Percentiles rank a stretch among this genome's conserved stretches.
Conservation (phyloP, 768 basidiomycete species). For the Boletus edulis region DNA sequence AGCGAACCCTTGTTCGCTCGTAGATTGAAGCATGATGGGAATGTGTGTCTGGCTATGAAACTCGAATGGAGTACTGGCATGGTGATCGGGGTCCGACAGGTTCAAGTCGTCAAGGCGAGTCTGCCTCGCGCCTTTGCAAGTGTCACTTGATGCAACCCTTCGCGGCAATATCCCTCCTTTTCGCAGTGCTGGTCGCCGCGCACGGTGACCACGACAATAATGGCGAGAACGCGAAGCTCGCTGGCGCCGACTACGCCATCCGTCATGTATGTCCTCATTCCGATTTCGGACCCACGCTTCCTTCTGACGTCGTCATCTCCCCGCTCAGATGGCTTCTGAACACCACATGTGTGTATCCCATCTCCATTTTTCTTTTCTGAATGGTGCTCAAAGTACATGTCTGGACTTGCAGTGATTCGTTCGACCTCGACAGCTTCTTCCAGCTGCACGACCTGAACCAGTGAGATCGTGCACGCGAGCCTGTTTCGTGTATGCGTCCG, state of each 20-base stretch:
- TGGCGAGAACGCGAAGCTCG: slow-evolving; percentile 57
- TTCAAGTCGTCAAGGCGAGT: background rate
- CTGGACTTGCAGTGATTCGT: slow-evolving; percentile 60
- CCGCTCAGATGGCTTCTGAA: slow-evolving; percentile 76
- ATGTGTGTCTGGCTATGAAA: too few relatives aligned
- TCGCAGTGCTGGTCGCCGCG: slow-evolving; percentile 34
- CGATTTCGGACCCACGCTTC: slow-evolving; percentile 3
- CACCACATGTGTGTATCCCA: slow-evolving; percentile 69
- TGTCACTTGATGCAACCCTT: slow-evolving; percentile 44
- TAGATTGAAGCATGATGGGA: too few relatives aligned
- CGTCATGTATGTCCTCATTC: slow-evolving; percentile 71
- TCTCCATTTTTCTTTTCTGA: background rate
- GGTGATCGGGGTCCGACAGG: slow-evolving; percentile 23
- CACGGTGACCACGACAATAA: slow-evolving; percentile 63
- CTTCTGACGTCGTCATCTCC: slow-evolving; percentile 12
- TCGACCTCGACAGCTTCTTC: slow-evolving; percentile 88
- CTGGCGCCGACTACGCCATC: slow-evolving; percentile 63
- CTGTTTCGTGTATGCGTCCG: background rate
- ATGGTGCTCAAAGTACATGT: background rate
- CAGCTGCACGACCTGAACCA: slow-evolving; percentile 90
- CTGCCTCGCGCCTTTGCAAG: slow-evolving; percentile 4
- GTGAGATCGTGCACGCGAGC: slow-evolving; percentile 35
- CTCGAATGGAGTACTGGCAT: too few relatives aligned
- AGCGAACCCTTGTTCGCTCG: too few relatives aligned
- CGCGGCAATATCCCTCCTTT: slow-evolving; percentile 41